phyloP scores from a whole-genome alignment of 2,329 filamentous ascomycete species.

The Alternaria ventricosa region DNA sequence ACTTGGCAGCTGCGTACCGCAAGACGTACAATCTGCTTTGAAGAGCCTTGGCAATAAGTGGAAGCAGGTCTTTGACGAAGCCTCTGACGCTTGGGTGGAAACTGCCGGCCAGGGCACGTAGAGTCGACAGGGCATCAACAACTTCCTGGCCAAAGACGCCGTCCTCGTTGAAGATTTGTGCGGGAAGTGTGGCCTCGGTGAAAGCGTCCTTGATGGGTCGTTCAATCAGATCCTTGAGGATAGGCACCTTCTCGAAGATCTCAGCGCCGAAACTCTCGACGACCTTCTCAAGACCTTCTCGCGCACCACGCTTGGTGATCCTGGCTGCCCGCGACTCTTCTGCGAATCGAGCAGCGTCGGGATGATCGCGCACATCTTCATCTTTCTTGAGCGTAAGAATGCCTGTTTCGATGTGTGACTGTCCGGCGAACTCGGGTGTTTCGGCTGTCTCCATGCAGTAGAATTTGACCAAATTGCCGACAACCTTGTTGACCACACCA shows the following conservation, averaged over 20 bases:
- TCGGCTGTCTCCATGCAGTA: conserved; percentile 97
- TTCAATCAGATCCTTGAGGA: conserved; percentile 81
- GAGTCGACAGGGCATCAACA: conserved; percentile 89
- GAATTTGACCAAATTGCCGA: conserved; percentile 94
- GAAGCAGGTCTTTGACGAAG: conserved; percentile 84
- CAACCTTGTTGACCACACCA: conserved; percentile 92
- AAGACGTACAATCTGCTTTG: conserved; percentile 90
- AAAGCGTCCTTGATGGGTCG: conserved; percentile 79
- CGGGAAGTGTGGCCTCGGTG: conserved; percentile 68
- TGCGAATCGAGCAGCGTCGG: conserved; percentile 88
- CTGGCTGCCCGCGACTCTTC: conserved; percentile 86
- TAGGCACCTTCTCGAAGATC: conserved; percentile 84
- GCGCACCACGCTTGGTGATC: conserved; percentile 90
- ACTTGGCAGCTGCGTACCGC: conserved; percentile 95
- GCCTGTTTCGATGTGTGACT: conserved; percentile 76
- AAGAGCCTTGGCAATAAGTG: conserved; percentile 84
- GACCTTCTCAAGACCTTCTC: conserved; percentile 90
- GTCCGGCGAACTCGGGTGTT: conserved; percentile 90
- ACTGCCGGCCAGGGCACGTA: conserved; percentile 92
- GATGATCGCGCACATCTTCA: conserved; percentile 91
- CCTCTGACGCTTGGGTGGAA: conserved; percentile 75
- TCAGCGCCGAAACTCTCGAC: conserved; percentile 77
- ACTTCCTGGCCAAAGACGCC: conserved; percentile 85
- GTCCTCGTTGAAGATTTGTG: conserved; percentile 75
- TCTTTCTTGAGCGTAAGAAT: conserved; percentile 96